Percentiles rank a stretch among this genome's conserved stretches.
phyloP scores from a whole-genome alignment of 2,329 filamentous ascomycete genomes.

The Trichoderma koningiopsis region DNA sequence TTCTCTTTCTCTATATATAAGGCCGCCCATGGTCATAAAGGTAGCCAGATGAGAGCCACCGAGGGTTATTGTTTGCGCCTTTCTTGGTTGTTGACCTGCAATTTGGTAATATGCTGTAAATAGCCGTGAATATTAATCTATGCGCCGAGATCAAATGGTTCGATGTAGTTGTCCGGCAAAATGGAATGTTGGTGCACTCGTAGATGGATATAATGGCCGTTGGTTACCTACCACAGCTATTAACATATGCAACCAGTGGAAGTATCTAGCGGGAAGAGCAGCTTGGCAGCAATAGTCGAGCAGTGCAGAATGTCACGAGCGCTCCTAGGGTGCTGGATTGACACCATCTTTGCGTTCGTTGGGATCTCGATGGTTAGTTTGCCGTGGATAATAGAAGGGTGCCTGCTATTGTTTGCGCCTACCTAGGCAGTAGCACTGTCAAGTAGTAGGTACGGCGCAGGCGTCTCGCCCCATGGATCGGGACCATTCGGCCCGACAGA shows the following conservation, averaged over 20 bases:
- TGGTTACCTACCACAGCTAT: neutral
- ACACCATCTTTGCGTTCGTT: neutral
- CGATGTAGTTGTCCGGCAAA: neutral
- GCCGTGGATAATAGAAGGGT: neutral
- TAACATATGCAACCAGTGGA: neutral
- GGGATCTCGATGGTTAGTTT: neutral
- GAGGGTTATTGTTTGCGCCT: neutral
- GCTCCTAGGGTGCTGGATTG: neutral
- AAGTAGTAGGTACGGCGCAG: too few species aligned
- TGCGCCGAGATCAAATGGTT: neutral
- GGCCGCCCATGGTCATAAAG: neutral
- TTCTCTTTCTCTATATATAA: neutral
- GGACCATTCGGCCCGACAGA: conserved; percentile 12
- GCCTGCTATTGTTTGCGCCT: neutral
- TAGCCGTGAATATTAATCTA: neutral
- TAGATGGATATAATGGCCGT: neutral
- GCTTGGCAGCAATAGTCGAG: neutral
- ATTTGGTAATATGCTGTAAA: neutral
- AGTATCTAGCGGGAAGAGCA: neutral
- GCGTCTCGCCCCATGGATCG: neutral
- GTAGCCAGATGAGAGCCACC: neutral
- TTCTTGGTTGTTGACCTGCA: neutral
- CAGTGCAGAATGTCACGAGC: neutral
- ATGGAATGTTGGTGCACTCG: neutral
- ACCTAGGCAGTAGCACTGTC: neutral